Evolutionary conservation across 352 stramenopile genomes (phyloP).

Genomic region (Phytophthora lateralis): DNA sequence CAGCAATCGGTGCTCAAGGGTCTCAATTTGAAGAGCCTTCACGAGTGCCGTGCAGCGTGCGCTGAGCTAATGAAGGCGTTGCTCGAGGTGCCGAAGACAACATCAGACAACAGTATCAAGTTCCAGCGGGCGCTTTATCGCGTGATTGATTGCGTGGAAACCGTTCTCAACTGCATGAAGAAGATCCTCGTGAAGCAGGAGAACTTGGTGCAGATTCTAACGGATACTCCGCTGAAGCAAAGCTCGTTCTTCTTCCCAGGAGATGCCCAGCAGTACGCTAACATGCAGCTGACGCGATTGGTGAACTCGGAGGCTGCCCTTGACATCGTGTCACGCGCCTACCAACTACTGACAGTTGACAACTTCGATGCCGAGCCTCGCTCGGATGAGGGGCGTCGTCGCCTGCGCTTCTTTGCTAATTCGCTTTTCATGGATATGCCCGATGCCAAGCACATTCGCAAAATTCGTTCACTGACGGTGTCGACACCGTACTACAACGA

Average conservation of each 20-base stretch:
- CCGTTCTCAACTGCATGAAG: slow-evolving; percentile 85
- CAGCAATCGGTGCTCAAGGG: slow-evolving; percentile 83
- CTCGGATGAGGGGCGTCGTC: slow-evolving; percentile 84
- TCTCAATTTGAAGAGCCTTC: slow-evolving; percentile 80
- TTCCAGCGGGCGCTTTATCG: slow-evolving; percentile 85
- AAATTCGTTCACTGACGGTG: slow-evolving; percentile 85
- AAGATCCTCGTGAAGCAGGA: slow-evolving; percentile 87
- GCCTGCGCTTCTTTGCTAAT: slow-evolving; percentile 88
- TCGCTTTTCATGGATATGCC: slow-evolving; percentile 92
- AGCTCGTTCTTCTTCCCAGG: slow-evolving; percentile 91
- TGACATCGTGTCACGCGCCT: slow-evolving; percentile 85
- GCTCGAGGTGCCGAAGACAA: slow-evolving; percentile 80
- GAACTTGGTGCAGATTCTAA: slow-evolving; percentile 85
- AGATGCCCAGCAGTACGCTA: slow-evolving; percentile 83
- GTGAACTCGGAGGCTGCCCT: slow-evolving; percentile 84
- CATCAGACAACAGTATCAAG: slow-evolving; percentile 84
- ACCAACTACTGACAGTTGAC: slow-evolving; percentile 87
- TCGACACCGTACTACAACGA: slow-evolving; percentile 91
- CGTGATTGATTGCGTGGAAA: slow-evolving; percentile 86
- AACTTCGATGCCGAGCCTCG: slow-evolving; percentile 90
- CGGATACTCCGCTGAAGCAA: slow-evolving; percentile 83
- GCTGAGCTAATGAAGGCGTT: slow-evolving; percentile 88
- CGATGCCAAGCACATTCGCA: slow-evolving; percentile 82
- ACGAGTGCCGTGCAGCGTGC: slow-evolving; percentile 67
- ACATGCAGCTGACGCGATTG: slow-evolving; percentile 74